Evolutionary conservation across 441 rosid species (phyloP).

Genomic region (Erodium chrysanthum): DNA sequence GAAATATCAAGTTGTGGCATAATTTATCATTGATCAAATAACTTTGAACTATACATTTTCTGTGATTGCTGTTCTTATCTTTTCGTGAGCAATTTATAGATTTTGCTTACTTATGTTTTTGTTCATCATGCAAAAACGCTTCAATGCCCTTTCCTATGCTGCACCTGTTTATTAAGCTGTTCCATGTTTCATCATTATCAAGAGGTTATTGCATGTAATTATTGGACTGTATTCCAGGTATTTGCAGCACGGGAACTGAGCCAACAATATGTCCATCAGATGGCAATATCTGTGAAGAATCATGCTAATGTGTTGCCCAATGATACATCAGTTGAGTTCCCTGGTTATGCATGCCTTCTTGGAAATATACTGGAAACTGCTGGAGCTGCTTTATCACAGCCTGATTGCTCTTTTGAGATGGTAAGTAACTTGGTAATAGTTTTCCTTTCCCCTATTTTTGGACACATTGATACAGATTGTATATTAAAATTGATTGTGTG

Average conservation of each 20-base stretch:
- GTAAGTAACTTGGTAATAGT: conserved; percentile 28
- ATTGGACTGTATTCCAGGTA: conserved; percentile 38
- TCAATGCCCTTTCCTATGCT: neutral
- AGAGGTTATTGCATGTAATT: conserved; percentile 15
- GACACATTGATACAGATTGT: neutral
- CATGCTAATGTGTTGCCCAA: conserved; percentile 48
- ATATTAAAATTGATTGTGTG: neutral
- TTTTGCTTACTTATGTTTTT: conserved; percentile 5
- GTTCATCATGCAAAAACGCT: conserved; percentile 10
- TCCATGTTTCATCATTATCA: conserved; percentile 7
- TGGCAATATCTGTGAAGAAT: conserved; percentile 55
- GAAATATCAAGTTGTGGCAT: conserved; percentile 11
- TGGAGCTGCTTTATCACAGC: conserved; percentile 61
- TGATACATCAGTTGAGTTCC: conserved; percentile 51
- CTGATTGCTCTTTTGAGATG: conserved; percentile 74
- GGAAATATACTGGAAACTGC: conserved; percentile 84
- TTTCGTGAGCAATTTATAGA: conserved; percentile 1
- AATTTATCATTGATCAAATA: no score
- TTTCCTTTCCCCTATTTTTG: conserved; percentile 2
- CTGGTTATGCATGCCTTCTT: conserved; percentile 84
- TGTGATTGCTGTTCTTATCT: conserved; percentile 3
- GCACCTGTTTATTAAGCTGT: conserved; percentile 4
- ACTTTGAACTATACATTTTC: neutral
- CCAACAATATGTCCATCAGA: conserved; percentile 64
- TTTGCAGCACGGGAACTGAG: conserved; percentile 55